Percentiles rank a stretch among this genome's conserved stretches.
phyloP scores from a whole-genome alignment of 179 eudicot genomes.

The Camellia oleifera region DNA sequence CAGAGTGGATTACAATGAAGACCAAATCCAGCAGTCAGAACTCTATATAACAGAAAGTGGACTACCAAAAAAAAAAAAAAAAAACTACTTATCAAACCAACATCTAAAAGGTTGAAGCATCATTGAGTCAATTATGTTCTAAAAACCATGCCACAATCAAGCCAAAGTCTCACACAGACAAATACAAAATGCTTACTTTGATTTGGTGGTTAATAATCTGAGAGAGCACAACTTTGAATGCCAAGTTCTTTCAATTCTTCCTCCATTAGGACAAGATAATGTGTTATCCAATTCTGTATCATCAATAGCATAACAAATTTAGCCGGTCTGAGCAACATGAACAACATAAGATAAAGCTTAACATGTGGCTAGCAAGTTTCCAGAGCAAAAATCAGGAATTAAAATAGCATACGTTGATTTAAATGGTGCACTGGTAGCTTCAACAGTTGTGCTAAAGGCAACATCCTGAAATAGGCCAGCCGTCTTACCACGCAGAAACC shows the following conservation, averaged over 20 bases:
- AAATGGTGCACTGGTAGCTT: conserved; percentile 89
- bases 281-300: conserved; percentile 68
- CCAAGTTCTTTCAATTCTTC: conserved; percentile 44
- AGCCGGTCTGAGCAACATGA: not conserved
- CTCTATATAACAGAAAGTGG: not conserved
- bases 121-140: not conserved
- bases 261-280: conserved; percentile 72
- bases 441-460: conserved; percentile 87
- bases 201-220: not conserved
- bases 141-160: not conserved
- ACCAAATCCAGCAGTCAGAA: not conserved
- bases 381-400: not conserved
- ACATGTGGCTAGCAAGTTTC: not conserved
- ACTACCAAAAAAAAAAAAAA: not conserved
- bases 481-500: conserved; percentile 99
- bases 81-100: not conserved
- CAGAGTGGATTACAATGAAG: not conserved
- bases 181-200: not conserved
- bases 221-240: not conserved
- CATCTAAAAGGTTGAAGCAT: conserved; percentile 6
- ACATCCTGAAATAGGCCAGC: conserved; percentile 99
- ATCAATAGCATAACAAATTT: conserved; percentile 20
- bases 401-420: conserved; percentile 74
- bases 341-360: conserved; percentile 7
- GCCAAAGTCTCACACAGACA: not conserved